Base-by-base conservation (phyloP, 78 protist genomes). In the Guillardia theta region DNA sequence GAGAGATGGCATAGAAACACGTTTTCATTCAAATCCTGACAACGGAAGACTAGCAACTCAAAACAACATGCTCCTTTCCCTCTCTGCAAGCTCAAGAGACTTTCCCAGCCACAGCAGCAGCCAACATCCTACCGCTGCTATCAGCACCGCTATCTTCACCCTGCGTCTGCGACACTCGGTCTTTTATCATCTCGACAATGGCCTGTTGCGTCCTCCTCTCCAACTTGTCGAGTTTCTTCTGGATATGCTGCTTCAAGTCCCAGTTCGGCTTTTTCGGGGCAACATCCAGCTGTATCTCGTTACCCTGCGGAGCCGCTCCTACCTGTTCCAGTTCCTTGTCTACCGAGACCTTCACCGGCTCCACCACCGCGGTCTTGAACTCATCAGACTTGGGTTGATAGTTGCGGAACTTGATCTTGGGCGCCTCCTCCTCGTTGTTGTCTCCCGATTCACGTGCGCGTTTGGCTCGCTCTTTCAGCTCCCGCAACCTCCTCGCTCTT, bases 261-360 rank as follows among this genome's bases (percentile, higher is more conserved):
- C 95, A 88, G 48, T 94, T 94, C 47, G 94, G 43, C 93, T 94
- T 94, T 46, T 87, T 94, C 22, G 95, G 93, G 45, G 95, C 92
- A 12, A 94, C 70, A 53, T 94, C 83, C 37, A 87, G 48, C 83
- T 70, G 83, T 43, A 70, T 6, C 9, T 70, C 83, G 33, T 15
- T 33, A 1, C 21, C 36, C 5, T 36, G 0, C 36, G 33, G 83
- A 21, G 18, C 62, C 62, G 62, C 62, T 12, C 62, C 62, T 18
- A 53, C 18, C 62, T 53, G 12, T 43, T 4, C 41, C 1, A 70
- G 36, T 10, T 22, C 36, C 83, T 70, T 70, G 22, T 12, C 83
- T 1, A 33, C 83, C 36, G 83, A 22, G 83, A 70, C 21, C 6
- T 33, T 70, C 83, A 70, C 83, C 8, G 9, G 9, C 36, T 36